Conservation (phyloP, 345 rosid genomes). For the Melaleuca alternifolia region DNA sequence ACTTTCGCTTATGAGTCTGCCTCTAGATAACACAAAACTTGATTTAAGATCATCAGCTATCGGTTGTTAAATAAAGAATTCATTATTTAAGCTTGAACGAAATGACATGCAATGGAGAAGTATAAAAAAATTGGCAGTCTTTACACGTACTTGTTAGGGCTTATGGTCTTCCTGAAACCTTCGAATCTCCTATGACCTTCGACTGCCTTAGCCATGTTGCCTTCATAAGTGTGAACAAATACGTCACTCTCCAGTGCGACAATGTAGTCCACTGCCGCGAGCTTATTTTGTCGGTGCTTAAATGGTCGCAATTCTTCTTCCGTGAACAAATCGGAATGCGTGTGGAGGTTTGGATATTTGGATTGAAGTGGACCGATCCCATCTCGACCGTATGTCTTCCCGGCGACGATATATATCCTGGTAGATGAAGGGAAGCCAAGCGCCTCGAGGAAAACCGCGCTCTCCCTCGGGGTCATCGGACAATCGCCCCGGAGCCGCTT, state of each 20-base stretch:
- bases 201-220: conserved; percentile 80
- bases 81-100: background rate
- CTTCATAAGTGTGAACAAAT: conserved; percentile 58
- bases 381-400: conserved; percentile 46
- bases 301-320: conserved; percentile 39
- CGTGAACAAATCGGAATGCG: conserved; percentile 46
- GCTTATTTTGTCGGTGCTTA: conserved; percentile 32
- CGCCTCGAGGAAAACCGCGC: conserved; percentile 58
- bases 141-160: conserved; percentile 45
- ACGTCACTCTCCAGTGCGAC: conserved; percentile 56
- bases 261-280: conserved; percentile 61
- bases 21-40: background rate
- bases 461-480: conserved; percentile 73
- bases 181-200: conserved; percentile 58
- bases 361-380: conserved; percentile 29
- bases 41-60: background rate
- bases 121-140: background rate
- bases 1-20: background rate
- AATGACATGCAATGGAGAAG: background rate
- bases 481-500: conserved; percentile 39
- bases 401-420: conserved; percentile 61
- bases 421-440: conserved; percentile 50
- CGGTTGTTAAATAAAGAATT: background rate
- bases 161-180: conserved; percentile 63
- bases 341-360: conserved; percentile 40